Evolutionary conservation across 2,329 filamentous ascomycete species (phyloP).

Genomic region (Nemania abortiva): DNA sequence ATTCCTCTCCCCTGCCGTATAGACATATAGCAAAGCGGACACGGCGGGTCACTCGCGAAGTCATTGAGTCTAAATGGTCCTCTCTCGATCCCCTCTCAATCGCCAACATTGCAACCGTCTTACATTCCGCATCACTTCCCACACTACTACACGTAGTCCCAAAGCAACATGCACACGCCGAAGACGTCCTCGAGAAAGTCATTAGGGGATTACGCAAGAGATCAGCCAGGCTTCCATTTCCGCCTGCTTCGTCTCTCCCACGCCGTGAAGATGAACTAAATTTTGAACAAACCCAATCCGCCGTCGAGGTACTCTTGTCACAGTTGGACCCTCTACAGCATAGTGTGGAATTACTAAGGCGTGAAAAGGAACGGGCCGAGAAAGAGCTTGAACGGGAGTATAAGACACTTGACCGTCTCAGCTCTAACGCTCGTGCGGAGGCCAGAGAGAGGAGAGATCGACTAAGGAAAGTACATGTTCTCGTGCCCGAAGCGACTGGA

Average conservation of each 20-base stretch:
- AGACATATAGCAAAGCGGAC: slow-evolving; percentile 64
- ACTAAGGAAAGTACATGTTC: slow-evolving; percentile 62
- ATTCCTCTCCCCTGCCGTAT: slow-evolving; percentile 54
- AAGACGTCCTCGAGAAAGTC: slow-evolving; percentile 67
- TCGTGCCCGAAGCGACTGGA: slow-evolving; percentile 57
- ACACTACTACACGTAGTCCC: slow-evolving; percentile 68
- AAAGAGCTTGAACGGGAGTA: slow-evolving; percentile 68
- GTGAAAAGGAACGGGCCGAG: slow-evolving; percentile 70
- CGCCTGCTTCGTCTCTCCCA: slow-evolving; percentile 62
- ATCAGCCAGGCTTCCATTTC: slow-evolving; percentile 73
- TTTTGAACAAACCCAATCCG: slow-evolving; percentile 73
- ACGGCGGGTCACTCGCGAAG: slow-evolving; percentile 69
- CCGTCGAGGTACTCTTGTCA: slow-evolving; percentile 66
- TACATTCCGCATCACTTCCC: slow-evolving; percentile 71
- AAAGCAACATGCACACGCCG: slow-evolving; percentile 64
- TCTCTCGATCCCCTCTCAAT: slow-evolving; percentile 67
- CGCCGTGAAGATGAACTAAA: slow-evolving; percentile 71
- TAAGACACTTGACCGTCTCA: slow-evolving; percentile 61
- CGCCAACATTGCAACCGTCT: slow-evolving; percentile 65
- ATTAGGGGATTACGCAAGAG: slow-evolving; percentile 70
- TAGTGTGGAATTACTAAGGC: slow-evolving; percentile 69
- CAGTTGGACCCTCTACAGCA: slow-evolving; percentile 73
- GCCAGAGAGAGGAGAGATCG: slow-evolving; percentile 63
- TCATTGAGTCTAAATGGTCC: slow-evolving; percentile 77
- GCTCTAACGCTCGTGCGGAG: slow-evolving; percentile 68